phyloP scores from a whole-genome alignment of 1,284 basidiomycete genomes.

The Uromyces viciae-fabae region DNA sequence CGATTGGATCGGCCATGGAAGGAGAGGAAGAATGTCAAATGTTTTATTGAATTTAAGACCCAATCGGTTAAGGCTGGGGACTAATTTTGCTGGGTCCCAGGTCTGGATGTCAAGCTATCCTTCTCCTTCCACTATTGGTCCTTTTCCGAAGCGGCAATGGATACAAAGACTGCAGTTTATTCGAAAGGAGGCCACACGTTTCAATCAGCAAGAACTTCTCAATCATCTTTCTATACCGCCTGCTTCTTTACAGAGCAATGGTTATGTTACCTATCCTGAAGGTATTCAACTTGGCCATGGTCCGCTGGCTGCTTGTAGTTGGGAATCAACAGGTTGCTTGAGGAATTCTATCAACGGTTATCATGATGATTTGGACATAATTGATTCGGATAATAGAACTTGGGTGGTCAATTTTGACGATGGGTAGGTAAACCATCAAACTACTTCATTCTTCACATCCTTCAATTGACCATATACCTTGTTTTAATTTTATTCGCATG shows the following conservation, averaged over 20 bases:
- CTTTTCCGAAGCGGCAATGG: conserved; percentile 21
- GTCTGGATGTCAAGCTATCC: background rate
- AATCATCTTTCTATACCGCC: background rate
- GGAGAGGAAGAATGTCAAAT: background rate
- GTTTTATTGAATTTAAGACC: no score
- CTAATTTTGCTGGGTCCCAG: no score
- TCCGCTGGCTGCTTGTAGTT: conserved; percentile 6
- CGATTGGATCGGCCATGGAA: background rate
- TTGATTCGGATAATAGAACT: conserved; percentile 15
- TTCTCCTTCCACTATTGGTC: conserved; percentile 4
- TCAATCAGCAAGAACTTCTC: background rate
- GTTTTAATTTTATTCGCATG: background rate
- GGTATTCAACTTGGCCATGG: background rate
- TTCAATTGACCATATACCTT: background rate
- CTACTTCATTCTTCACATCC: background rate
- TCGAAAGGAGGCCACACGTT: background rate
- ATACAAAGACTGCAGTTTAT: conserved; percentile 6
- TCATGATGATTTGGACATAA: background rate
- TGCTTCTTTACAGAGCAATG: background rate
- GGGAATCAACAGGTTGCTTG: conserved; percentile 36
- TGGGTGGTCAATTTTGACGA: conserved; percentile 44
- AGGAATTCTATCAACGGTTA: conserved; percentile 3
- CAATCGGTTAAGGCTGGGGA: background rate
- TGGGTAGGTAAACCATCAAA: conserved; percentile 24
- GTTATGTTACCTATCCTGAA: conserved; percentile 4